These are phyloP conservation scores for Maudiozyma humilis DNA, from an alignment of 1,139 yeast species.

Conservation along the genomic window DNA sequence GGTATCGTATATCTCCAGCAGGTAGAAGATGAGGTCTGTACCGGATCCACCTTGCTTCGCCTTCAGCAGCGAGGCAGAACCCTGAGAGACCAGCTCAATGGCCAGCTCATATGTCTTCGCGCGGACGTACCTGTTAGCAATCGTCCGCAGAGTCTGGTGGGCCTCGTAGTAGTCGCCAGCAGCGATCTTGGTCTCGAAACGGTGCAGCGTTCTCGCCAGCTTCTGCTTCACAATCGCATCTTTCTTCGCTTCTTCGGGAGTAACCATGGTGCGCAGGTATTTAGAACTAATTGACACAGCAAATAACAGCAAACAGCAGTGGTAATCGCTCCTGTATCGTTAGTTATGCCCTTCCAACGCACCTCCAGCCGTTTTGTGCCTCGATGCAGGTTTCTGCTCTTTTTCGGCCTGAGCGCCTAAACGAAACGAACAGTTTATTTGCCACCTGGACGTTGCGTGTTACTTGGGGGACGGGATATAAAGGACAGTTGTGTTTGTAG, in stretches of 20 bases:
- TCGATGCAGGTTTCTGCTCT: background rate
- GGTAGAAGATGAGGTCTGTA: conserved; percentile 64
- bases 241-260: background rate
- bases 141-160: conserved; percentile 84
- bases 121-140: conserved; percentile 74
- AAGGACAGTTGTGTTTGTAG: no score
- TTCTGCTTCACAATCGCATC: conserved; percentile 31
- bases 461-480: no score
- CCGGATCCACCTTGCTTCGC: conserved; percentile 74
- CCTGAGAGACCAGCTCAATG: conserved; percentile 60
- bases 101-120: conserved; percentile 62
- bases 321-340: background rate
- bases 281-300: no score
- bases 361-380: no score
- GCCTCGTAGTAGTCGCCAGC: conserved; percentile 86
- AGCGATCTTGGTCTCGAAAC: conserved; percentile 62
- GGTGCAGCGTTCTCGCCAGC: conserved; percentile 49
- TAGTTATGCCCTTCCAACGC: background rate
- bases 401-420: background rate
- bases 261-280: background rate
- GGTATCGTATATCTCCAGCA: conserved; percentile 58
- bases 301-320: background rate
- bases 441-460: background rate
- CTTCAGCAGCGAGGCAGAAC: conserved; percentile 57
- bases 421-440: background rate